Evolutionary conservation across 1,139 yeast genomes (phyloP).

Genomic region (Geotrichum australiense): DNA sequence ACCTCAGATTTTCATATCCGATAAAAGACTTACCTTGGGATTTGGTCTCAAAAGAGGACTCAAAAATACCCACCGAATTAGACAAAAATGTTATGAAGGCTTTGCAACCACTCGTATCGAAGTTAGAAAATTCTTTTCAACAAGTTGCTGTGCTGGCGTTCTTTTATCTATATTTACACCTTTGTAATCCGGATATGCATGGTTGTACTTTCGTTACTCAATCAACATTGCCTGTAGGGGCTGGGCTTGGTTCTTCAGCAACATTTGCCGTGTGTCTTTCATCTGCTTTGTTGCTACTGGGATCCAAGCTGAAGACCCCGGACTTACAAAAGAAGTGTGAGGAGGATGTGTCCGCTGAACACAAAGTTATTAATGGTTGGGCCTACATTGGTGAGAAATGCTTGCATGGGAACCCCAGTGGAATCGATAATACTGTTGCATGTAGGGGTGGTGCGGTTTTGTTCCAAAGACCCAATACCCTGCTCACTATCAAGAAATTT

Average conservation of each 20-base stretch:
- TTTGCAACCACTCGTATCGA: conserved; percentile 40
- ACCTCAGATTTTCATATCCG: conserved; percentile 58
- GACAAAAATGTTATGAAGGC: conserved; percentile 52
- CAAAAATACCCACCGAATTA: conserved; percentile 45
- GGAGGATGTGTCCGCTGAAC: conserved; percentile 35
- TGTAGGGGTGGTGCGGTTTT: conserved; percentile 93
- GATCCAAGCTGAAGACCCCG: conserved; percentile 31
- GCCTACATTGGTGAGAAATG: conserved; percentile 91
- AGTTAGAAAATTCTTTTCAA: conserved; percentile 51
- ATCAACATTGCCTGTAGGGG: conserved; percentile 90
- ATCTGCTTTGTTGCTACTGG: conserved; percentile 60
- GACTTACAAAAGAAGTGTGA: conserved; percentile 19
- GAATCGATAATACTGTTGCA: conserved; percentile 95
- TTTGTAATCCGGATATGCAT: conserved; percentile 44
- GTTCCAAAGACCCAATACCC: conserved; percentile 61
- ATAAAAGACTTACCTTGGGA: conserved; percentile 47
- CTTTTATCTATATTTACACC: conserved; percentile 60
- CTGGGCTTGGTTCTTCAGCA: conserved; percentile 95
- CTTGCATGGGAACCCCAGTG: conserved; percentile 95
- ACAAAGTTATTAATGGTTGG: conserved; percentile 72
- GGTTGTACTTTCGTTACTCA: conserved; percentile 61
- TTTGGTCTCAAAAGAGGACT: conserved; percentile 11
- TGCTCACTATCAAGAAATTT: conserved; percentile 62
- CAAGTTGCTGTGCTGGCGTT: conserved; percentile 82
- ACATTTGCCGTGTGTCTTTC: conserved; percentile 81